Evolutionary conservation across 2,329 filamentous ascomycete genomes (phyloP), one percentile per base, ranked within the genome.

Genomic region (Ophiostoma sp.): DNA sequence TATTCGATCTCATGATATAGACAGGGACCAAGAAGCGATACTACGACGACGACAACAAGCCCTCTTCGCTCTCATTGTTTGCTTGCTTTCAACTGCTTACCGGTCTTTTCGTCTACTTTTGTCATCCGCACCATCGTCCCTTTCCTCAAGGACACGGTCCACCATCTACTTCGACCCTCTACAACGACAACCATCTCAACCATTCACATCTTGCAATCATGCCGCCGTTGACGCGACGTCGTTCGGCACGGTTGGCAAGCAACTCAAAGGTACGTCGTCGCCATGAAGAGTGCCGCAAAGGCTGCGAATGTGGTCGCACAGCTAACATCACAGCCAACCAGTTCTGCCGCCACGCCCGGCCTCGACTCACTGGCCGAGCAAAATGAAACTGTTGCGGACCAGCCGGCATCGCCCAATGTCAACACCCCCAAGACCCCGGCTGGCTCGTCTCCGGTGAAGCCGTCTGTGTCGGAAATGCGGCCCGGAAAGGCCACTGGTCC

Each of bases 401-500:
- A 75, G 60, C 76, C 33, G 0, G 68, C 67, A 2, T 68, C 66
- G 79, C 80, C 27, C 81, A 80, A 35, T 77, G 80, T 10, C 72
- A 75, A 71, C 8, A 10, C 44, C 1, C 76, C 81, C 67, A 74
- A 78, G 75, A 90, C 91, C 1, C 93, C 93, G 5, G 84, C 83
- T 57, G 86, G 87, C 54, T 85, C 84, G 17, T 87, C 88, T 4
- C 85, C 88, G 6, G 81, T 90, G 74, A 90, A 91, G 80, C 91
- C 92, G 33, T 83, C 90, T 67, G 85, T 85, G 73, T 87, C 89
- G 72, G 93, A 97, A 78, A 97, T 97, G 94, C 94, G 97, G 77
- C 94, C 94, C 10, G 91, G 91, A 81, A 91, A 91, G 77, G 87
- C 88, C 70, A 92, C 87, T 73, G 94, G 65, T 15, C 39, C 91